These are phyloP conservation scores for Balamuthia mandrillaris DNA, from an alignment of 208 protist genomes.

Conservation along the genomic window DNA sequence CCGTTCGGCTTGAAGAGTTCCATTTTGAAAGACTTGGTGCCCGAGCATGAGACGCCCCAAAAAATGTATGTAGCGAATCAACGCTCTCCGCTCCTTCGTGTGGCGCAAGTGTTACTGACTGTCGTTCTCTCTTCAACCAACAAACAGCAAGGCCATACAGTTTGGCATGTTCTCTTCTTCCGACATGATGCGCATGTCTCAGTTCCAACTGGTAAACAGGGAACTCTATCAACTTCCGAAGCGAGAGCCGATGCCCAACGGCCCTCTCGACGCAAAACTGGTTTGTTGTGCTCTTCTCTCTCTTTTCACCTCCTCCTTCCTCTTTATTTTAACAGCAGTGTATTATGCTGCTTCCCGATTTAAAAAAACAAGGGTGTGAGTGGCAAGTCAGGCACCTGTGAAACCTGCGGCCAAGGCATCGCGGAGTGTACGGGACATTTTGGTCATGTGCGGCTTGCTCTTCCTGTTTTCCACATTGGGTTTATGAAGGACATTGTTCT, in stretches of 20 bases:
- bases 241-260: conserved; percentile 69
- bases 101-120: too few relatives aligned
- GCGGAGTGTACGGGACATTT: conserved; percentile 96
- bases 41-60: too few relatives aligned
- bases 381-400: conserved; percentile 68
- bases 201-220: conserved; percentile 56
- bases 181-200: conserved; percentile 77
- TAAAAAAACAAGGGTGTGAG: conserved; percentile 68
- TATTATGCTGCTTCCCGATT: background rate
- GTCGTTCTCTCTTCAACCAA: too few relatives aligned
- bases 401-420: conserved; percentile 85
- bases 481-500: background rate
- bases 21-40: too few relatives aligned
- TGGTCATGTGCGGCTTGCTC: conserved; percentile 93
- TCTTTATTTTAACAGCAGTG: background rate
- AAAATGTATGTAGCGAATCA: too few relatives aligned
- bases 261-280: conserved; percentile 85
- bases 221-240: conserved; percentile 54
- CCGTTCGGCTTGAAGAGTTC: too few relatives aligned
- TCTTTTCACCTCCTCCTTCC: background rate
- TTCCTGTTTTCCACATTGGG: conserved; percentile 75
- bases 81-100: too few relatives aligned
- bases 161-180: conserved; percentile 84
- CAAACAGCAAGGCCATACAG: too few relatives aligned
- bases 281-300: background rate